Evolutionary conservation across 129 eudicot species (phyloP), one percentile per base, ranked within the genome.

Genomic region (Chrysanthemum seticuspe): DNA sequence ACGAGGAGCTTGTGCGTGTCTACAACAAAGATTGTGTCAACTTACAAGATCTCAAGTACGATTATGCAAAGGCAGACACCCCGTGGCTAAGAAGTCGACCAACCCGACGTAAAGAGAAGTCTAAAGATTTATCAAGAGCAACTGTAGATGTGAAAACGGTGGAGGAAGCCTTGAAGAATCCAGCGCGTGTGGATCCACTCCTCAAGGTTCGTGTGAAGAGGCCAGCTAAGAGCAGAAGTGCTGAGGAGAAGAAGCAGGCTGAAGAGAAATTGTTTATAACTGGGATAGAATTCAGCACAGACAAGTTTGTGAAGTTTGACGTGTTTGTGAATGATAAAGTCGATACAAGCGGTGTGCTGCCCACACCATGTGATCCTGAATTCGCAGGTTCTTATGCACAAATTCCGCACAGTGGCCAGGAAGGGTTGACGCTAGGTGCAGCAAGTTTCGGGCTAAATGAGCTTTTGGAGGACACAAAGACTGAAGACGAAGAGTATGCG

Each of bases 361-460:
- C 54, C 50, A 63, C 62, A 74, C 25, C 82, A 59, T 49, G 80
- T 77, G 77, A 53, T 23, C 67, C 84, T 7, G 89, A 82, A 79
- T 87, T 76, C 11, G 89, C 85, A 1, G 89, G 93, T 5, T 60
- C 87, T 18, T 87, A 74, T 47, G 50, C 85, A 11, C 70, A 77
- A 63, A 63, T 87, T 70, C 86, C 84, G 0, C 81, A 72, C 6
- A 62, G 34, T 2, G 5, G 34, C 3, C 5, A 3, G 5, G 3
- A 2, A 29, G 3, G 4, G 4, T 29, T 3, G 5, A 19, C 5
- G 55, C 75, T 1, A 10, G 76, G 83, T 6, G 70, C 64, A 0
- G 70, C 56, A 14, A 60, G 44, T 27, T 75, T 86, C n/a, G 85
- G 82, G 65, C 55, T 89, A 70, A 80, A 73, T 4, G 96, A 89